Evolutionary conservation across 441 rosid species (phyloP).

Genomic region (Croton setiger): DNA sequence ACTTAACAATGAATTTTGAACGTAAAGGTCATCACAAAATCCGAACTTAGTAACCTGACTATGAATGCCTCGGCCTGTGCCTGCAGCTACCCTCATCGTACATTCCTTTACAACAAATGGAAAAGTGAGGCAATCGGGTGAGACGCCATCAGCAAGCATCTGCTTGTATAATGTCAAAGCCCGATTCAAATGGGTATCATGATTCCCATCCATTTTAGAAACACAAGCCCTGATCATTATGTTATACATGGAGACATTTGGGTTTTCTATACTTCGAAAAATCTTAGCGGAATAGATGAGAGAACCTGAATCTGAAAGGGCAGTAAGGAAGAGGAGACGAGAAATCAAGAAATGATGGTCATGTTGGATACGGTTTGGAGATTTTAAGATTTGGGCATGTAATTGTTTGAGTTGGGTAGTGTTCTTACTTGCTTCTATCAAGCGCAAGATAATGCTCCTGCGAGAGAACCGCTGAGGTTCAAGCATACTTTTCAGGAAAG

Average conservation of each 20-base stretch:
- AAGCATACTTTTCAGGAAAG: neutral
- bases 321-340: slow-evolving; percentile 47
- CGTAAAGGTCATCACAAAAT: slow-evolving; percentile 31
- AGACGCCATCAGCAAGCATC: slow-evolving; percentile 37
- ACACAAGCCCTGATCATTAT: slow-evolving; percentile 56
- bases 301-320: slow-evolving; percentile 37
- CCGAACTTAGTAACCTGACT: slow-evolving; percentile 43
- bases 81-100: slow-evolving; percentile 24
- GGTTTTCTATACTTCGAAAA: slow-evolving; percentile 29
- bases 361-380: slow-evolving; percentile 20
- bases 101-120: slow-evolving; percentile 57
- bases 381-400: slow-evolving; percentile 41
- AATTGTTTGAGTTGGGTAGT: slow-evolving; percentile 38
- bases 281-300: slow-evolving; percentile 36
- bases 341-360: slow-evolving; percentile 28
- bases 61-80: slow-evolving; percentile 34
- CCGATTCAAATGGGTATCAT: slow-evolving; percentile 6
- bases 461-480: slow-evolving; percentile 13
- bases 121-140: slow-evolving; percentile 46
- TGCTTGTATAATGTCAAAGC: slow-evolving; percentile 37
- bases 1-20: slow-evolving; percentile 42
- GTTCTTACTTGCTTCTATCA: slow-evolving; percentile 37
- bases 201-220: slow-evolving; percentile 11
- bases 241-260: slow-evolving; percentile 36
- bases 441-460: slow-evolving; percentile 19